Base-by-base conservation (phyloP, 163 green algal species). In the Scenedesmus sp. region DNA sequence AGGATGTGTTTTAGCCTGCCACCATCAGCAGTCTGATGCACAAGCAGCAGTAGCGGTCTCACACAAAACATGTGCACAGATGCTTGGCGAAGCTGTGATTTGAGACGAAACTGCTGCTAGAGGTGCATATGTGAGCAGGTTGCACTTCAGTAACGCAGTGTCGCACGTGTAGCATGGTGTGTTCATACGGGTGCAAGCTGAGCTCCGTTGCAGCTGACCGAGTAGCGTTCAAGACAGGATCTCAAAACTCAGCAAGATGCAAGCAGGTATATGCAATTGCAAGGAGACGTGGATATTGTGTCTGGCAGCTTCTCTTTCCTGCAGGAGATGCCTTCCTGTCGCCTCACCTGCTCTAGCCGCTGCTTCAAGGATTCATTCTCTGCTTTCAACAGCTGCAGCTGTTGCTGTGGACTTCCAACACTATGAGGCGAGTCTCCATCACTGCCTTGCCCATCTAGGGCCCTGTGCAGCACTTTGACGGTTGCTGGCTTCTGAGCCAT, bases 301-400 rank as follows among this genome's bases (percentile, higher is more conserved):
- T 46, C 34, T 46, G 34, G 34, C 34, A 46, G 34, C 34, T 46
- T 46, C 34, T 46, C 34, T 46, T 46, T 46, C 34, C 34, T 46
- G 34, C 34, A 46, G 34, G 34, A 46, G 34, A 46, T 46, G 34
- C 34, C 34, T 46, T 4, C 5, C 4, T 3, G 70, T 15, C 52
- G 70, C 70, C 70, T 79, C n/a, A 91, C 87, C 87, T 91, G 87
- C 13, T 91, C 76, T n/a, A 91, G 6, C 57, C 87, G 79, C 59
- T 91, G 87, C 74, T 86, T 85, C 57, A 91, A 3, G 2, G 74
- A 87, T 4, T 77, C 76, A 60, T 67, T 86, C 26, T 87, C 87
- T 16, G 87, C 76, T 62, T 74, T 74, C 8, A 91, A 34, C 73
- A 18, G 1, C 55, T 76, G n/a, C 8, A 86, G 20, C 3, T 90